These are phyloP conservation scores for Angomonas ambiguus DNA, from an alignment of 208 protist species.

Conservation along the genomic window DNA sequence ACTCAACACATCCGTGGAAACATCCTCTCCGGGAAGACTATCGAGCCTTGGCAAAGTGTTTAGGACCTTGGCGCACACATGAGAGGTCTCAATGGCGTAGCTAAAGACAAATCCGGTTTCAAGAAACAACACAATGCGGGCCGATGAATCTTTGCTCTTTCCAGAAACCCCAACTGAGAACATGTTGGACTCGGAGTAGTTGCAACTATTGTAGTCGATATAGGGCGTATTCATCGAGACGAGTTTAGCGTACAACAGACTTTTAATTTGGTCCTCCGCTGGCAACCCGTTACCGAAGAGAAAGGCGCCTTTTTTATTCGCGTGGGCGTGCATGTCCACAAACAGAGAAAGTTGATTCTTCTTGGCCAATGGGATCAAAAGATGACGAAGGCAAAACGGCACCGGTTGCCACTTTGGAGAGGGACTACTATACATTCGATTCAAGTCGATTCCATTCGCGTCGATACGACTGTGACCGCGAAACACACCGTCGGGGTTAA, in stretches of 20 bases:
- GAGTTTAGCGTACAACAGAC: constrained; percentile 86
- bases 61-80: constrained; percentile 66
- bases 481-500: constrained; percentile 93
- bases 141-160: constrained; percentile 87
- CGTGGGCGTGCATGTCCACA: constrained; percentile 94
- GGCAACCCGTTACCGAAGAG: constrained; percentile 92
- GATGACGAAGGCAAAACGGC: constrained; percentile 55
- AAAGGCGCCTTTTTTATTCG: constrained; percentile 91
- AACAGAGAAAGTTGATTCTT: constrained; percentile 59
- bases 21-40: constrained; percentile 23
- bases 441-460: constrained; percentile 89
- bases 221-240: constrained; percentile 88
- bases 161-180: constrained; percentile 82
- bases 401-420: constrained; percentile 69
- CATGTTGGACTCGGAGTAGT: constrained; percentile 92
- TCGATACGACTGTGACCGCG: constrained; percentile 92
- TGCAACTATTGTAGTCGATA: constrained; percentile 90
- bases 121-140: constrained; percentile 78
- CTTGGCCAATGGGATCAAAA: constrained; percentile 43
- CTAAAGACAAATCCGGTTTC: constrained; percentile 75
- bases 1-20: constrained; percentile 10
- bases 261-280: constrained; percentile 59
- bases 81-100: constrained; percentile 91
- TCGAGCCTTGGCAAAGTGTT: constrained; percentile 42
- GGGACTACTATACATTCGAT: constrained; percentile 89